Base-by-base conservation (phyloP, 441 rosid genomes). In the Syzygium syzygioides region DNA sequence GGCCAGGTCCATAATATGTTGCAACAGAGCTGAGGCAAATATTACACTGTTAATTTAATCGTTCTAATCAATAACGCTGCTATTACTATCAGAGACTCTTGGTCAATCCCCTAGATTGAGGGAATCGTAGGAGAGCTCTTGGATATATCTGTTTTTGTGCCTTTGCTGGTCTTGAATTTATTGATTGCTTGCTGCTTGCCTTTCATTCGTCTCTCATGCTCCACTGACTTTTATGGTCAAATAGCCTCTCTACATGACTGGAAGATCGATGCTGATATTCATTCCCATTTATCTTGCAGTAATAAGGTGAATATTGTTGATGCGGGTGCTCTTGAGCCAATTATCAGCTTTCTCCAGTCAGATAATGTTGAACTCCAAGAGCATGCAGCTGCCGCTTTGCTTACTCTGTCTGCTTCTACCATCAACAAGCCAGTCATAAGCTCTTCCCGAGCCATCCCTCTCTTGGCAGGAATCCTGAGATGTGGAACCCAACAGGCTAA, bases 271-370 rank as follows among this genome's bases (percentile, higher is more conserved):
- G 10, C 57, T 45, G 25, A 85, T 85, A 19, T 55, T 85, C 62
- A 23, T 85, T 30, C 48, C 48, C 28, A 20, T 45, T 45, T 87
- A 53, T 90, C 79, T 90, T 93, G 90, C 96, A 98, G 99, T 93
- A 98, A 98, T 89, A 98, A 98, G 93, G 94, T 94, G 88, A 92
- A 91, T 86, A 98, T 98, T 26, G 93, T 98, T 60, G 95, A 96
- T 93, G 98, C 97, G 20, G 99, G 99, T 59, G 99, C 96, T 19
- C 94, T 98, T 66, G 95, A 94, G 86, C 96, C 98, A 45, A 93
- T 98, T 68, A 94, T 93, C 85, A 88, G 91, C 80, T 95, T 98
- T 91, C 96, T 98, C 86, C 95, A 92, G 86, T 96, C 95, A 55
- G 88, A 93, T n/a, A 94, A 91, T 76, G 86, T 88, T 87, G 94